Base-by-base conservation (phyloP, 768 basidiomycete genomes). In the Naganishia onofrii region DNA sequence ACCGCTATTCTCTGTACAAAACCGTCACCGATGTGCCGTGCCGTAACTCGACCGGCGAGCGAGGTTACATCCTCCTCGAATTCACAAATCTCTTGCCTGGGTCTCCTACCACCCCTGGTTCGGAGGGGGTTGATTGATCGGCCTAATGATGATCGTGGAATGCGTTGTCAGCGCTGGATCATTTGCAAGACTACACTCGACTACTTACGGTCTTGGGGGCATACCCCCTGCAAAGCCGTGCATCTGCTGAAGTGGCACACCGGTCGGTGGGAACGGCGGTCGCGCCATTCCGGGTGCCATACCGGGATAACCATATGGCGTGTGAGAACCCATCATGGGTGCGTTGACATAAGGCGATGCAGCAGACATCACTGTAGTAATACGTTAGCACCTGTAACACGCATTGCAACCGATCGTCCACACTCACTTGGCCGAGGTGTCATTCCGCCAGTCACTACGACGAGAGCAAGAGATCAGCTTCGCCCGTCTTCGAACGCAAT, bases 361-460 rank as follows among this genome's bases (percentile, higher is more conserved):
- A 42, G 60, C 60, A 28, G 60, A 13, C 60, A 63, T 63, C 23
- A 28, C 60, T 63, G 15, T 28, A 44, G 34, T 34, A 63, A 63
- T 42, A 7, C 9, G 38, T 63, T 19, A 63, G 60, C 38, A 36
- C 10, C 15, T 3, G 21, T 8, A 44, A 46, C n/a, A 55, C 2
- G 5, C n/a, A 9, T 15, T 44, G 2, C 1, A 26, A 42, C 23
- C 63, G 23, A 42, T 13, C 15, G 42, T 36, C 17, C n/a, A n/a
- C 23, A 76, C 78, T 74, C 51, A 79, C 78, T 76, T 28, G 74
- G 73, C 71, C 76, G 76, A 15, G 77, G 77, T 17, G 77, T 78
- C 56, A 72, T 71, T 21, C 75, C 75, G n/a, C 66, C 66, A 23
- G 60, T 38, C n/a, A 63, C 60, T 63, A 15, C n/a, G 21, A 31